phyloP scores from a whole-genome alignment of 306 rosid genomes.

The Sophora flavescens region DNA sequence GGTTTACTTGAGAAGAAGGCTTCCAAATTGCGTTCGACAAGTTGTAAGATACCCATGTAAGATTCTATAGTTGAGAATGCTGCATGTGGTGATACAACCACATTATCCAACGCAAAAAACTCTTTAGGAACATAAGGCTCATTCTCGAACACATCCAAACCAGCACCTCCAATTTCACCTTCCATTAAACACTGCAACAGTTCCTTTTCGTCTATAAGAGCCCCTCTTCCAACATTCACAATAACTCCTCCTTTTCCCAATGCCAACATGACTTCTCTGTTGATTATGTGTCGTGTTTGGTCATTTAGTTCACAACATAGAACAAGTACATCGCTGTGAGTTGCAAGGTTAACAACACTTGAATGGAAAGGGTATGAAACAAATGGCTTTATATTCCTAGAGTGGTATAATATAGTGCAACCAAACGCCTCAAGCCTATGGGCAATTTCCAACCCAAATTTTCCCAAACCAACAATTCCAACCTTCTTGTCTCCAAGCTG shows the following conservation, averaged over 20 bases:
- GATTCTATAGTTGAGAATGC: constrained; percentile 46
- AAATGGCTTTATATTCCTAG: constrained; percentile 52
- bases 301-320: constrained; percentile 59
- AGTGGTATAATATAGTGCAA: constrained; percentile 57
- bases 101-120: constrained; percentile 55
- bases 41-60: background rate
- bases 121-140: constrained; percentile 59
- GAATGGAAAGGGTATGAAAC: constrained; percentile 52
- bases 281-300: constrained; percentile 54
- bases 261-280: constrained; percentile 56
- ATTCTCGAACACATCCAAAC: constrained; percentile 70
- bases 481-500: constrained; percentile 58
- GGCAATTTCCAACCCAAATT: constrained; percentile 62
- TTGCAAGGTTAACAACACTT: constrained; percentile 55
- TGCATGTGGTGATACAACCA: constrained; percentile 59
- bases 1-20: constrained; percentile 65
- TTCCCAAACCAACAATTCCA: constrained; percentile 66
- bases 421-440: constrained; percentile 58
- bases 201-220: constrained; percentile 54
- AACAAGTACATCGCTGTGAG: constrained; percentile 44
- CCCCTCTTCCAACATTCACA: constrained; percentile 60
- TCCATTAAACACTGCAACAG: constrained; percentile 28
- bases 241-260: constrained; percentile 57
- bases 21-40: constrained; percentile 51
- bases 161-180: constrained; percentile 51